Evolutionary conservation across 2,329 filamentous ascomycete species (phyloP), one percentile per base, ranked within the genome.

Genomic region (Lachnellula cervina): DNA sequence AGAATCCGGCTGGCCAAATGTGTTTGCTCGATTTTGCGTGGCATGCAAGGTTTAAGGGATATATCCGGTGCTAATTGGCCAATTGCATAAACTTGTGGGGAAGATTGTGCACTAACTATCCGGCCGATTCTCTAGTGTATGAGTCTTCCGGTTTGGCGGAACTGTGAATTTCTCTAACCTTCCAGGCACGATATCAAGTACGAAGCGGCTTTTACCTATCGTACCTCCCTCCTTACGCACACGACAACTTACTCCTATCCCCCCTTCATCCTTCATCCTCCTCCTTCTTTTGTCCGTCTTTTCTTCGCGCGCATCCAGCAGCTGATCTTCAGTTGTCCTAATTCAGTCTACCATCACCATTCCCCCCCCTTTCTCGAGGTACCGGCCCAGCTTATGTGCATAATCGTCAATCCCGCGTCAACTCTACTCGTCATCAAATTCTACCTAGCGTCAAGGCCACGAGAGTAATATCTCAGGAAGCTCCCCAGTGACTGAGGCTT

Each of bases 251-350:
- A 64, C 17, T 23, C 59, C 14, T 52, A 56, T 17, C 58, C 54
- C 6, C 60, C 48, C 17, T 45, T 25, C 21, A 43, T 55, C 48
- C 52, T 48, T 45, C 43, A 23, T 43, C 44, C 35, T 52, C 46
- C 51, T 44, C 45, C 50, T 19, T 42, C 51, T 47, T 46, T 58
- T 40, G 37, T 58, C 62, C 61, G 61, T 52, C 44, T 53, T 23
- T 58, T 63, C 55, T 72, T 66, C 72, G 70, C 32, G 67, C 62
- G 17, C 68, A 32, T 17, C 63, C 51, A 69, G 34, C 48, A 50
- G 48, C 48, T 50, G 51, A 43, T 28, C 42, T 69, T 67, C 69
- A 72, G 62, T 67, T 68, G 56, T 67, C 66, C 17, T 63, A 37
- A 34, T 44, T 34, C 28, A 25, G 23, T 59, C 53, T 48, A 23